These are phyloP conservation scores for Psilocybe cyanescens DNA, from an alignment of 768 basidiomycete genomes.

Conservation along the genomic window DNA sequence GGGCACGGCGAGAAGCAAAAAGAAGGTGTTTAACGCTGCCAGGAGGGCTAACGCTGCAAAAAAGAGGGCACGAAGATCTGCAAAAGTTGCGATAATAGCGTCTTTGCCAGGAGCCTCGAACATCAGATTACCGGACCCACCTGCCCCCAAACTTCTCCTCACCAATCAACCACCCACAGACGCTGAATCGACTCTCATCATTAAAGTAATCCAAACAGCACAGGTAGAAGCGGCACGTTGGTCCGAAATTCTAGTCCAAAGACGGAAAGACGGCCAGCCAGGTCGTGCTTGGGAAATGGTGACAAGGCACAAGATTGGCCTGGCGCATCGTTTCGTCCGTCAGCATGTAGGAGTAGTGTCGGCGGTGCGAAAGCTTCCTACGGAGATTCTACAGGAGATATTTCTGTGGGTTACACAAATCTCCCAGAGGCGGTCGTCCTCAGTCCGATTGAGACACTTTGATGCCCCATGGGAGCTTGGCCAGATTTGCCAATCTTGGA, in stretches of 20 bases:
- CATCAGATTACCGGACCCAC: constrained; percentile 19
- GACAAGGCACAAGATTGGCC: constrained; percentile 21
- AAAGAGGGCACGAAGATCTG: not conserved
- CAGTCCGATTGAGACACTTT: constrained; percentile 9
- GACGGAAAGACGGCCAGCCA: not conserved
- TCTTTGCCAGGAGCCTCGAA: constrained; percentile 23
- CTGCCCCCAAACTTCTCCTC: constrained; percentile 22
- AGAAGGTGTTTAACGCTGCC: not conserved
- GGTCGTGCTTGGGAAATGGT: constrained; percentile 18
- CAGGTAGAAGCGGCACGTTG: constrained; percentile 6
- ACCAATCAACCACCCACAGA: constrained; percentile 23
- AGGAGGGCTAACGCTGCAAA: not conserved
- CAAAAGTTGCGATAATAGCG: constrained; percentile 12
- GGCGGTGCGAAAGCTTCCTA: constrained; percentile 24
- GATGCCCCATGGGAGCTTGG: constrained; percentile 19
- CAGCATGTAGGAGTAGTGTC: constrained; percentile 25
- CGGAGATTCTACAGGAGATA: constrained; percentile 27
- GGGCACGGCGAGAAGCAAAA: not conserved
- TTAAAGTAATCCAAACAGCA: constrained; percentile 16
- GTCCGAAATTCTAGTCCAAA: constrained; percentile 8
- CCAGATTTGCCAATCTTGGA: not conserved
- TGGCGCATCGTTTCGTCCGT: constrained; percentile 19
- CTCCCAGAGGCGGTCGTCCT: not conserved
- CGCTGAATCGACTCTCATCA: constrained; percentile 14
- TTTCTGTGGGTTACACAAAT: constrained; percentile 17